Conservation (phyloP, 148 eudicot genomes). For the Chenopodium berlandieri region DNA sequence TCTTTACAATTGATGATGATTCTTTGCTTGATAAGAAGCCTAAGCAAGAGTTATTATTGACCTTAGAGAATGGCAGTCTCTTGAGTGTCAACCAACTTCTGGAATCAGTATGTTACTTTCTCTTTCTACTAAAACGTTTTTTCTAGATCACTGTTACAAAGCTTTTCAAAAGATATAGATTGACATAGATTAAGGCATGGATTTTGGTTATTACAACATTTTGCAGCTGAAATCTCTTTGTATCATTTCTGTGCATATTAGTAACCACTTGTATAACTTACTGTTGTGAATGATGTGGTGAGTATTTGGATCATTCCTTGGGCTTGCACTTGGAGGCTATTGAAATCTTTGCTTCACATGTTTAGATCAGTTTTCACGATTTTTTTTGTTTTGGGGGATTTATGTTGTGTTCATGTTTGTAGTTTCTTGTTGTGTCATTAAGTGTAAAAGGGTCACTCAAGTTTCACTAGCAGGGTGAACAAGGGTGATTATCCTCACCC, state of each 20-base stretch:
- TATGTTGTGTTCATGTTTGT: background rate
- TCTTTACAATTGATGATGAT: slow-evolving; percentile 53
- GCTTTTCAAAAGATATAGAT: background rate
- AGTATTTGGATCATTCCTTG: background rate
- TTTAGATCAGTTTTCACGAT: background rate
- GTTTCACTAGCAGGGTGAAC: background rate
- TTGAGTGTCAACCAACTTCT: slow-evolving; percentile 78
- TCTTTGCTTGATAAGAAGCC: slow-evolving; percentile 34
- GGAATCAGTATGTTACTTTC: slow-evolving; percentile 63
- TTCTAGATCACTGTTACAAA: background rate
- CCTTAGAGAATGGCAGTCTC: slow-evolving; percentile 41
- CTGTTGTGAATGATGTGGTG: background rate
- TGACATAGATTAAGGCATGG: background rate
- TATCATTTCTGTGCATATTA: background rate
- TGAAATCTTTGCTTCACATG: background rate
- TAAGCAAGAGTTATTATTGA: slow-evolving; percentile 39
- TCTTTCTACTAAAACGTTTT: background rate
- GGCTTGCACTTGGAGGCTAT: background rate
- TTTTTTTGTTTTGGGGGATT: background rate
- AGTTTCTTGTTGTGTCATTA: background rate
- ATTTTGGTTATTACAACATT: background rate
- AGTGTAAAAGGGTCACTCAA: background rate
- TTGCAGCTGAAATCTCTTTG: background rate
- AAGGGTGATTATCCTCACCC: background rate
- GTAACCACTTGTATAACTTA: background rate